phyloP scores from a whole-genome alignment of 2,329 filamentous ascomycete genomes.

The Arthrobotrys megalospora region DNA sequence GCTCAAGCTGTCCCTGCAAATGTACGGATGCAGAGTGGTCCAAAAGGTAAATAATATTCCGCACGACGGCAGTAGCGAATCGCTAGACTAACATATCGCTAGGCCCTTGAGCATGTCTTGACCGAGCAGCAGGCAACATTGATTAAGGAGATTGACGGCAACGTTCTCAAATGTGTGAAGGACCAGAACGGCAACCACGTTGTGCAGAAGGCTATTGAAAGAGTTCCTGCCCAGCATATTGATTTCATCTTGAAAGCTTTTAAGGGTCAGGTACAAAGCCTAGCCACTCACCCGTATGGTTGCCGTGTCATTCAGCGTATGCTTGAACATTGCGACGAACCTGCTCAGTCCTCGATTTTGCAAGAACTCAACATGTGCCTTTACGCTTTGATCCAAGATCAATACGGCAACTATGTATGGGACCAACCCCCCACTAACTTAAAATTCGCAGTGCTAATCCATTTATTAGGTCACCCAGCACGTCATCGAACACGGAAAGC shows the following conservation, averaged over 20 bases:
- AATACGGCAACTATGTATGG: slow-evolving; percentile 92
- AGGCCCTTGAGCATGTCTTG: slow-evolving; percentile 90
- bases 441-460: not conserved
- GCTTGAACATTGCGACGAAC: slow-evolving; percentile 83
- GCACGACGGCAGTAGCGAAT: not conserved
- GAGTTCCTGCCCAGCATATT: slow-evolving; percentile 82
- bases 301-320: slow-evolving; percentile 95
- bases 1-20: slow-evolving; percentile 82
- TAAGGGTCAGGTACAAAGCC: slow-evolving; percentile 78
- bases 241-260: slow-evolving; percentile 88
- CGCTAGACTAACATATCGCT: slow-evolving; percentile 7
- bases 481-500: slow-evolving; percentile 83
- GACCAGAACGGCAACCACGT: slow-evolving; percentile 97
- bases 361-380: slow-evolving; percentile 83
- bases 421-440: not conserved
- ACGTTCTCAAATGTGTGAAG: slow-evolving; percentile 83
- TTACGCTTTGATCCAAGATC: slow-evolving; percentile 81
- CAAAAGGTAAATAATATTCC: slow-evolving; percentile 78
- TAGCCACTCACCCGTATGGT: slow-evolving; percentile 86
- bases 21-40: slow-evolving; percentile 95
- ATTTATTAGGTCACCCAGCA: slow-evolving; percentile 77
- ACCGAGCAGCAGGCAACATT: slow-evolving; percentile 91
- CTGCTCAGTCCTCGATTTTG: slow-evolving; percentile 80
- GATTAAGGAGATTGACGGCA: slow-evolving; percentile 83
- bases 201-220: slow-evolving; percentile 91